Conservation (phyloP, 2,329 filamentous ascomycete genomes). For the Colletotrichum sojae region DNA sequence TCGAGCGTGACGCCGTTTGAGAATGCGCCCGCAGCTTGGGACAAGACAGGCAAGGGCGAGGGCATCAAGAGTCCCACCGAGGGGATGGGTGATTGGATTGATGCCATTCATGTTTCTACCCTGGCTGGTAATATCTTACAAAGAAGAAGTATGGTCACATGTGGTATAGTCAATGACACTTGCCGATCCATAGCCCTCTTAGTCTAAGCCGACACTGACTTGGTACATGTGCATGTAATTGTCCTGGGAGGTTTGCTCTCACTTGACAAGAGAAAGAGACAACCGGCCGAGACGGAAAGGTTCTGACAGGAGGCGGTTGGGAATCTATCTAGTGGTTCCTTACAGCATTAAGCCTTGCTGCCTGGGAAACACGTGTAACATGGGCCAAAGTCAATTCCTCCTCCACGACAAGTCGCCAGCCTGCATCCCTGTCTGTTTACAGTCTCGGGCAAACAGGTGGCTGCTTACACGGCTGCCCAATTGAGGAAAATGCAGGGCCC, state of each 20-base stretch:
- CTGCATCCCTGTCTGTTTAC: not conserved
- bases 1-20: slow-evolving; percentile 39
- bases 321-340: too few species aligned
- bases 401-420: not conserved
- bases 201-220: too few species aligned
- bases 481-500: slow-evolving; percentile 11
- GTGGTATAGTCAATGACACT: not conserved
- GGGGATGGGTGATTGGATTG: slow-evolving; percentile 20
- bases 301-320: too few species aligned
- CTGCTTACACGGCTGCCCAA: slow-evolving; percentile 14
- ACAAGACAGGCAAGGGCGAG: slow-evolving; percentile 39
- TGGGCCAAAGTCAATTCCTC: not conserved
- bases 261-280: too few species aligned
- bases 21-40: slow-evolving; percentile 40
- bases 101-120: too few species aligned
- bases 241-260: too few species aligned
- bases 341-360: too few species aligned
- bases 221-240: too few species aligned
- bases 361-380: too few species aligned
- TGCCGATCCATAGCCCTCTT: too few species aligned
- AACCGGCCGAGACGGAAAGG: too few species aligned
- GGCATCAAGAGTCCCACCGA: slow-evolving; percentile 44
- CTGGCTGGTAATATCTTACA: too few species aligned
- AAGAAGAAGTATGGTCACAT: not conserved
- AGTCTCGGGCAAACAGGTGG: not conserved